phyloP scores from a whole-genome alignment of 169 alveolate genomes.

The Theileria orientalis region DNA sequence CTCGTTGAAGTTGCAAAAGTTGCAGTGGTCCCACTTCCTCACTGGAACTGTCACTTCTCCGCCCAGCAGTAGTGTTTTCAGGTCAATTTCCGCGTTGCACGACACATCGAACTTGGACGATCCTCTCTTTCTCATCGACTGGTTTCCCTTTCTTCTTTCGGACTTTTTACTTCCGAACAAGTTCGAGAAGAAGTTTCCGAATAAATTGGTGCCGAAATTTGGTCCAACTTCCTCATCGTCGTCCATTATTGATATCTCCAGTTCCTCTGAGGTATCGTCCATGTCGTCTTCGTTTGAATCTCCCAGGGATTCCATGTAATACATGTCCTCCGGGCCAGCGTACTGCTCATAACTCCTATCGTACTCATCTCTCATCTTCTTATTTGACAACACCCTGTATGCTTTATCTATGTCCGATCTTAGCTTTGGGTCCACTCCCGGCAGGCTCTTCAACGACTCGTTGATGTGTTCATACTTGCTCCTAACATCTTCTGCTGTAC shows the following conservation, averaged over 20 bases:
- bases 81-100: conserved; percentile 12
- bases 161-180: conserved; percentile 23
- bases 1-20: conserved; percentile 27
- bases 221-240: conserved; percentile 15
- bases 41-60: conserved; percentile 32
- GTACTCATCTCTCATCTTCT: conserved; percentile 30
- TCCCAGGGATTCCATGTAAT: neutral
- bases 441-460: conserved; percentile 44
- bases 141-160: neutral
- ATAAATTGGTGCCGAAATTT: neutral
- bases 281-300: neutral
- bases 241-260: conserved; percentile 26
- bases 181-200: conserved; percentile 19
- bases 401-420: conserved; percentile 38
- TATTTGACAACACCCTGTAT: conserved; percentile 53
- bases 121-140: neutral
- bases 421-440: conserved; percentile 34
- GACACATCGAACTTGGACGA: conserved; percentile 11
- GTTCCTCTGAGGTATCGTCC: conserved; percentile 23
- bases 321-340: neutral
- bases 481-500: conserved; percentile 31
- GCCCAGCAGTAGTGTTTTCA: conserved; percentile 33
- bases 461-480: conserved; percentile 24
- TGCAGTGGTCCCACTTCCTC: conserved; percentile 33
- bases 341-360: conserved; percentile 25